Percentiles rank a stretch among this genome's conserved stretches.
Conservation (phyloP, 495 filamentous ascomycete species). For the Aspergillus incahuasiensis region DNA sequence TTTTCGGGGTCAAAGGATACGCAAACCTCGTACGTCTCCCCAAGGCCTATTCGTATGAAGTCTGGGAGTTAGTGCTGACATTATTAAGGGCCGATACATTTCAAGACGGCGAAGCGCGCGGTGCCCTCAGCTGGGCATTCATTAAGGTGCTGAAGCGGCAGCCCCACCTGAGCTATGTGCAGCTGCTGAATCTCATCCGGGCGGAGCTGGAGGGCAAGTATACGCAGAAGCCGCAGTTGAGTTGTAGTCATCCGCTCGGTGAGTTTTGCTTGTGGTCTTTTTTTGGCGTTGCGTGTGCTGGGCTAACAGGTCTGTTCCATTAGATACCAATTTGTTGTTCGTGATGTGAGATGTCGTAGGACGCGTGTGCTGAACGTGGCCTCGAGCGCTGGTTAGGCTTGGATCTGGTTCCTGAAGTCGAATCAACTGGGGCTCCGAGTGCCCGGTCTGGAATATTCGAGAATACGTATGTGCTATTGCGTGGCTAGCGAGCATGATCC, state of each 20-base stretch:
- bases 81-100: slow-evolving; percentile 38
- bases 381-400: neutral
- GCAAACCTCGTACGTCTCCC: slow-evolving; percentile 60
- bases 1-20: slow-evolving; percentile 95
- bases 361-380: neutral
- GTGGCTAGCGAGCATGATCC: neutral
- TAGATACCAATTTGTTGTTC: slow-evolving; percentile 41
- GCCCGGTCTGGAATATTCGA: neutral
- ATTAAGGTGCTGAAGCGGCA: slow-evolving; percentile 88
- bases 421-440: neutral
- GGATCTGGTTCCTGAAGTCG: neutral
- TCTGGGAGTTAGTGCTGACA: neutral
- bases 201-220: slow-evolving; percentile 89
- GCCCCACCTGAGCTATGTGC: slow-evolving; percentile 93
- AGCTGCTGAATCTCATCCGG: slow-evolving; percentile 88
- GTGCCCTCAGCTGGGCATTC: slow-evolving; percentile 96
- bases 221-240: slow-evolving; percentile 93
- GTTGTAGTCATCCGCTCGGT: slow-evolving; percentile 95
- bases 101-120: slow-evolving; percentile 75
- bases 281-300: neutral
- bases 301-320: slow-evolving; percentile 14
- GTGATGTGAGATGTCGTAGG: slow-evolving; percentile 32
- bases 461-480: neutral
- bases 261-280: slow-evolving; percentile 22
- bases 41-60: neutral